Conservation (phyloP, 495 filamentous ascomycete genomes). For the Annulohypoxylon nitens region DNA sequence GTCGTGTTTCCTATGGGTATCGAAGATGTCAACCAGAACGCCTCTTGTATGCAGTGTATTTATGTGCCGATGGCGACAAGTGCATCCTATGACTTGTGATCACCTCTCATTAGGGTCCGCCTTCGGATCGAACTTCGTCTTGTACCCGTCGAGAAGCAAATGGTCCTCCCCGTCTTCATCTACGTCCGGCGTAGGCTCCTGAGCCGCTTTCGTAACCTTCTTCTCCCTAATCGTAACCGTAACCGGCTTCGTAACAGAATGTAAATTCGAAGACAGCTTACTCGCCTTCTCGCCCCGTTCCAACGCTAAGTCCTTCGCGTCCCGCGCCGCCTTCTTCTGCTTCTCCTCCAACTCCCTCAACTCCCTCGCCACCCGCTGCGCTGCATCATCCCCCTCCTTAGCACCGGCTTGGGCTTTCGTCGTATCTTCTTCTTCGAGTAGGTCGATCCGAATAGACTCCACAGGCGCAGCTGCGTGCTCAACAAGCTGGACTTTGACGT, state of each 20-base stretch:
- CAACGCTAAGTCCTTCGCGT: constrained; percentile 61
- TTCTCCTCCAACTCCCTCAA: constrained; percentile 57
- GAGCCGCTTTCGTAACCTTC: constrained; percentile 42
- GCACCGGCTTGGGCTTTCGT: neutral
- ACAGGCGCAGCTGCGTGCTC: constrained; percentile 80
- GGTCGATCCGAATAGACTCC: constrained; percentile 60
- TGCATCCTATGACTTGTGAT: neutral
- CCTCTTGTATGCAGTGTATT: constrained; percentile 12
- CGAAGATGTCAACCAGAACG: constrained; percentile 27
- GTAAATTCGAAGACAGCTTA: neutral
- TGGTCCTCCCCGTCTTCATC: constrained; percentile 52
- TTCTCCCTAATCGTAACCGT: constrained; percentile 66
- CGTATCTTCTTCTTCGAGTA: constrained; percentile 63
- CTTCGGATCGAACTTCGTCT: constrained; percentile 48
- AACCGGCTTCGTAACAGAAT: constrained; percentile 27
- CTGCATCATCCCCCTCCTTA: constrained; percentile 23
- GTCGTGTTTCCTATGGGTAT: constrained; percentile 34
- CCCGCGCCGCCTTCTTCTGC: constrained; percentile 49
- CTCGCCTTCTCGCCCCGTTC: constrained; percentile 65
- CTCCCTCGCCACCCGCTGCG: constrained; percentile 45
- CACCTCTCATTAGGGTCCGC: constrained; percentile 13
- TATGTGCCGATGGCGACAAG: constrained; percentile 25
- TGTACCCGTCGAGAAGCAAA: constrained; percentile 64
- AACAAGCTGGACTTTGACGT: constrained; percentile 85
- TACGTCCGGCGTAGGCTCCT: constrained; percentile 53